These are phyloP conservation scores for Aureococcus anophagefferens DNA, from an alignment of 108 stramenopile genomes.

Conservation along the genomic window DNA sequence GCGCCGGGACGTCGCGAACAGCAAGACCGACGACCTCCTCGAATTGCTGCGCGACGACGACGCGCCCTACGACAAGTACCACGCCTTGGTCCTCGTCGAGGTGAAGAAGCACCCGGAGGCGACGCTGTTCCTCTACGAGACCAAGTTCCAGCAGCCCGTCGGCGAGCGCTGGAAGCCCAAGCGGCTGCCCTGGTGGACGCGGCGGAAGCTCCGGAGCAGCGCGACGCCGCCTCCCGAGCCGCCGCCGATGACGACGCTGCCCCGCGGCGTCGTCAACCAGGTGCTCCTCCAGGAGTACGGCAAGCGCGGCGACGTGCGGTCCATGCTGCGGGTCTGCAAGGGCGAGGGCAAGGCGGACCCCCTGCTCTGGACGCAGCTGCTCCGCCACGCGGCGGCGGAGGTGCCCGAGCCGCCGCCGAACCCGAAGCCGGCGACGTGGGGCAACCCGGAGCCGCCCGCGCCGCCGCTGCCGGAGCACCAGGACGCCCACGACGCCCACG, in stretches of 20 bases:
- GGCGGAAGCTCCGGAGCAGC: no score
- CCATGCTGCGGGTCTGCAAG: not conserved
- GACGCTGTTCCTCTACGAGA: conserved; percentile 35
- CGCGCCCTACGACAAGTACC: conserved; percentile 31
- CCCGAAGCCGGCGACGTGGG: no score
- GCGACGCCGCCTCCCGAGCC: not conserved
- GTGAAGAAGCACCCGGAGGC: conserved; percentile 24
- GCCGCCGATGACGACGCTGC: not conserved
- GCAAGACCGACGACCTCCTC: conserved; percentile 9
- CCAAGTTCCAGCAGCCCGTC: conserved; percentile 16
- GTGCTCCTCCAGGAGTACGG: not conserved
- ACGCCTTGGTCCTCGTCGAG: conserved; percentile 36
- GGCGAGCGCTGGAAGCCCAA: no score
- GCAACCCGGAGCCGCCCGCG: no score
- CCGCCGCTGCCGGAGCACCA: no score
- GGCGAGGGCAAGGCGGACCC: no score
- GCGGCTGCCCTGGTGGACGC: no score
- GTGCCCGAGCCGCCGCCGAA: no score
- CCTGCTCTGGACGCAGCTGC: no score
- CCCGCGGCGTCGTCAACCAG: not conserved
- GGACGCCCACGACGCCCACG: no score
- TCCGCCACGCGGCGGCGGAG: no score
- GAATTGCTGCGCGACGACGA: conserved; percentile 22
- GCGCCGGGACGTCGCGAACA: not conserved
- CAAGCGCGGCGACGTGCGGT: not conserved